Conservation (phyloP, 169 alveolate genomes). For the Plasmodium billcollinsi region DNA sequence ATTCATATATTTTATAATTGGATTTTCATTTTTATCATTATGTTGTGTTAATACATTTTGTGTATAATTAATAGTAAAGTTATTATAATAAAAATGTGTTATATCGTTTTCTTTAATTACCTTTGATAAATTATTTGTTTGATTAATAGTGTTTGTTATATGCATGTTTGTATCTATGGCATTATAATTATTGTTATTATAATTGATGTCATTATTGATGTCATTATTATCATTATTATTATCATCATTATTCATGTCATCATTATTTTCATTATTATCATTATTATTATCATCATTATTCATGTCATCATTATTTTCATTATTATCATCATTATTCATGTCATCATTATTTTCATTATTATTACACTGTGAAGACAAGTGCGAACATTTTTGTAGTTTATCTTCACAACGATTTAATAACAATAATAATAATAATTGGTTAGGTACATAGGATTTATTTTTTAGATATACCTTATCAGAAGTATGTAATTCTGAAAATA, state of each 20-base stretch:
- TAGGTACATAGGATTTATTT: not conserved
- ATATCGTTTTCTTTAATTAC: no score
- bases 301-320: not conserved
- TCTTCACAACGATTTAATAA: no score
- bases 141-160: no score
- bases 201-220: not conserved
- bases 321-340: not conserved
- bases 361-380: no score
- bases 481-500: slow-evolving; percentile 59
- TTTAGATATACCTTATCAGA: slow-evolving; percentile 18
- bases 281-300: not conserved
- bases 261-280: no score
- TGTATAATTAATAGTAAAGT: no score
- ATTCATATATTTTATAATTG: no score
- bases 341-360: no score
- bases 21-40: not conserved
- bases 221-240: not conserved
- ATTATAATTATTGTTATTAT: not conserved
- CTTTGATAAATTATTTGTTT: no score
- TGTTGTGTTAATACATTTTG: not conserved
- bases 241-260: not conserved
- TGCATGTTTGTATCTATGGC: no score
- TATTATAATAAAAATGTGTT: no score
- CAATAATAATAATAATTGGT: not conserved
- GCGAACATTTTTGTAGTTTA: no score